Evolutionary conservation across 345 rosid genomes (phyloP), one percentile per base, ranked within the genome.

Genomic region (Citrus reticulata): DNA sequence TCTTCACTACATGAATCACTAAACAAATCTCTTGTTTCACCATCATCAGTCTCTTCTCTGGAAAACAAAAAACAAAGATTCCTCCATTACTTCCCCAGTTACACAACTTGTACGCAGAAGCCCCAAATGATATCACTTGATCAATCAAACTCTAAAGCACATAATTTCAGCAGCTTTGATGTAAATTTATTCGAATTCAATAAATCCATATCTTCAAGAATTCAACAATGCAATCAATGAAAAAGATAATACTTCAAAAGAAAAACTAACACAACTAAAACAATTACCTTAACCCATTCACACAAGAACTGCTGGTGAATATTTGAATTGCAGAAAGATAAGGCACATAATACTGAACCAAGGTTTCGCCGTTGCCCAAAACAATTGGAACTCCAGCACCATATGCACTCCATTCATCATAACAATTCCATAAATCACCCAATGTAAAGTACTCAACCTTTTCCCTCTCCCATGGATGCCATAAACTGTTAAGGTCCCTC

Each of bases 401-500:
- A 84, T 97, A 97, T 25, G 98, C 99, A 78, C 99, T 97, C 99
- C 98, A 97, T 87, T 97, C 98, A 85, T 94, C 98, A 29, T 86
- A 97, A 78, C 91, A 90, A 69, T 80, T 88, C 99, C 99, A 97
- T 0, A 97, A 86, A 89, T 94, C 98, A 81, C 87, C 81, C 81
- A 97, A 83, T 57, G 90, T 91, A 77, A 97, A 94, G 83, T 85
- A 97, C 74, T 94, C 98, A 66, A 97, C 93, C 59, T 84, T 88
- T 72, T 97, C 98, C 83, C 96, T 94, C 82, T 92, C 98, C 90
- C 93, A 88, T 20, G 96, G 97, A 80, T 94, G 97, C 99, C 99
- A 97, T 62, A 93, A 80, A 67, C 89, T 84, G 83, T 93, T 97
- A 58, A 97, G 86, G 79, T 90, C 91, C 86, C 94, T 92, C 64